Conservation (phyloP, 192 early-diverging fungal genomes). For the Coemansia sp. region DNA sequence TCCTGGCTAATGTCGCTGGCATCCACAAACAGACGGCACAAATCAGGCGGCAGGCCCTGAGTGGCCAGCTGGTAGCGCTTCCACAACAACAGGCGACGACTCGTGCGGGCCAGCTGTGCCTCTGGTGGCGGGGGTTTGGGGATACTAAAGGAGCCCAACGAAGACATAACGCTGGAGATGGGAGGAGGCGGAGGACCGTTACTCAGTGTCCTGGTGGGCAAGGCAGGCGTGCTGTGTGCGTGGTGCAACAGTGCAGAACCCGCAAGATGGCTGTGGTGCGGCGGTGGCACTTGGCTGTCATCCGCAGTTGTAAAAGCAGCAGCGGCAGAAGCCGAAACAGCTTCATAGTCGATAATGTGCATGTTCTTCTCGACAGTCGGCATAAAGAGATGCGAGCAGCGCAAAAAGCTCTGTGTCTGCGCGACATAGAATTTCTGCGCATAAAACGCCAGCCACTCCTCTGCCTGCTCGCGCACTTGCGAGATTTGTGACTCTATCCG, state of each 20-base stretch:
- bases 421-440: conserved; percentile 47
- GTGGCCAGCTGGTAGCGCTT: conserved; percentile 24
- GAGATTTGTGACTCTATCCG: conserved; percentile 17
- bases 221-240: neutral
- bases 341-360: conserved; percentile 45
- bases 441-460: conserved; percentile 51
- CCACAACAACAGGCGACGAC: conserved; percentile 37
- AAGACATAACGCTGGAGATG: neutral
- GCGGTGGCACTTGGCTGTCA: too few relatives aligned
- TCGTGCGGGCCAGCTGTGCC: conserved; percentile 36
- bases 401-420: conserved; percentile 35
- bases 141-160: conserved; percentile 28
- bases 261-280: neutral
- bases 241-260: neutral
- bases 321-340: conserved; percentile 13
- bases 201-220: too few relatives aligned
- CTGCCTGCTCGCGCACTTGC: conserved; percentile 34
- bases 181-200: too few relatives aligned
- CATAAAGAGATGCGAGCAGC: conserved; percentile 30
- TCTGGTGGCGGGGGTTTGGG: conserved; percentile 45
- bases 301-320: neutral
- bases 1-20: conserved; percentile 42
- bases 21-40: conserved; percentile 48
- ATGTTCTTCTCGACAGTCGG: conserved; percentile 33
- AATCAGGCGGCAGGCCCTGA: conserved; percentile 15